phyloP scores from a whole-genome alignment of 805 yeast genomes.

The Spathaspora passalidarum region DNA sequence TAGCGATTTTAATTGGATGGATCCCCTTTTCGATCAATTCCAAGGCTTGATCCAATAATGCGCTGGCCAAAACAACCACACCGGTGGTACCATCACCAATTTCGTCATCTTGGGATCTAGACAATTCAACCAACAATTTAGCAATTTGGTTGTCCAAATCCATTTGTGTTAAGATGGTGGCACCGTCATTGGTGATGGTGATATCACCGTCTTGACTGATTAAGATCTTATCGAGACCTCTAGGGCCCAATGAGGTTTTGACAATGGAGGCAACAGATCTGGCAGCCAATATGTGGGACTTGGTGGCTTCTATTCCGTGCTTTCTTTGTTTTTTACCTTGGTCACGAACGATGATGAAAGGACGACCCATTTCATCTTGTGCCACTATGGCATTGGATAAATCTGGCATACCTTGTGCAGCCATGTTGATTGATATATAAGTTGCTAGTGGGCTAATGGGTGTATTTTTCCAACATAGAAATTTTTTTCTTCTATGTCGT shows the following conservation, averaged over 20 bases:
- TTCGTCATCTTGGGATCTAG: constrained; percentile 95
- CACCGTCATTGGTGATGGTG: constrained; percentile 98
- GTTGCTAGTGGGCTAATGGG: not conserved
- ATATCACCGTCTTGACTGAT: constrained; percentile 97
- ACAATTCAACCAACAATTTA: constrained; percentile 86
- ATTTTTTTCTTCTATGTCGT: not conserved
- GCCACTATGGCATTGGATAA: constrained; percentile 98
- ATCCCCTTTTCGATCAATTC: constrained; percentile 95
- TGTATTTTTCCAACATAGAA: not conserved
- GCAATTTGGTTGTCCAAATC: constrained; percentile 95
- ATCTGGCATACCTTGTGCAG: constrained; percentile 64
- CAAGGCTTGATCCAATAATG: constrained; percentile 88
- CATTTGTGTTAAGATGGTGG: constrained; percentile 94
- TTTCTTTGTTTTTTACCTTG: constrained; percentile 69
- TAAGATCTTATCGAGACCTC: constrained; percentile 96
- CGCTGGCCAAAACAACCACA: constrained; percentile 94
- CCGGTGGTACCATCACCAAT: constrained; percentile 99
- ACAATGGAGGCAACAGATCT: constrained; percentile 90
- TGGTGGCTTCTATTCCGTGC: constrained; percentile 47
- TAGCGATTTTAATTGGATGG: constrained; percentile 95
- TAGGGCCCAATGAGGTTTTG: constrained; percentile 91
- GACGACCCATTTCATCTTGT: constrained; percentile 99
- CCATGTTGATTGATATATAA: constrained; percentile 10
- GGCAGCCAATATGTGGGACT: constrained; percentile 91
- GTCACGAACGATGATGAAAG: constrained; percentile 95